phyloP scores from a whole-genome alignment of 352 stramenopile species.

The Phytophthora citrophthora region DNA sequence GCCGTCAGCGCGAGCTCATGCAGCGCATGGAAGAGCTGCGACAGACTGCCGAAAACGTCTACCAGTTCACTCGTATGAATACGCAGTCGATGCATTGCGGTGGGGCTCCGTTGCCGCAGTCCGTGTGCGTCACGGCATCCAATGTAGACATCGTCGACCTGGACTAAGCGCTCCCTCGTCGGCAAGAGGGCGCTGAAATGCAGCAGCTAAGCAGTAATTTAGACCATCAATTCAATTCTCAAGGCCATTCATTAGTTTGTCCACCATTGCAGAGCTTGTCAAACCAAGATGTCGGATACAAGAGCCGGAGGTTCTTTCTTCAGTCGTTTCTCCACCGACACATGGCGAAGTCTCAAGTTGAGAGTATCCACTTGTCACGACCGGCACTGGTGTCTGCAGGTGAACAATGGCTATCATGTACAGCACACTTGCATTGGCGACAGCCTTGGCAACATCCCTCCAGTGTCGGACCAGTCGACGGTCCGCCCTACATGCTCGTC shows the following conservation, averaged over 20 bases:
- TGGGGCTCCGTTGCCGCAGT: slow-evolving; percentile 9
- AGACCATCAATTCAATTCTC: slow-evolving; percentile 7
- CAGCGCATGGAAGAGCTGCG: slow-evolving; percentile 40
- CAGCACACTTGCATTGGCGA: neutral
- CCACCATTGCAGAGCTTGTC: slow-evolving; percentile 5
- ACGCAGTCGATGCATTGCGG: slow-evolving; percentile 35
- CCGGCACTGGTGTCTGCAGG: neutral
- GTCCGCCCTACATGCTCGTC: slow-evolving; percentile 6
- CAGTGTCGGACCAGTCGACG: slow-evolving; percentile 5
- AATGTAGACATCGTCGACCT: slow-evolving; percentile 16
- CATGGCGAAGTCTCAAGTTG: slow-evolving; percentile 8
- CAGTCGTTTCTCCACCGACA: slow-evolving; percentile 5
- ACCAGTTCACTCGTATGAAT: slow-evolving; percentile 33
- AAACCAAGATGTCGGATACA: slow-evolving; percentile 9
- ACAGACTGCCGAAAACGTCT: slow-evolving; percentile 39
- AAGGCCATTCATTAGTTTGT: slow-evolving; percentile 3
- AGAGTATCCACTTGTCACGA: slow-evolving; percentile 1
- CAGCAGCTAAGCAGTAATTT: slow-evolving; percentile 3
- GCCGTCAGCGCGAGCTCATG: slow-evolving; percentile 27
- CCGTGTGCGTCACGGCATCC: slow-evolving; percentile 12
- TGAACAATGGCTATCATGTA: too few species aligned
- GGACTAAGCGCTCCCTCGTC: slow-evolving; percentile 7
- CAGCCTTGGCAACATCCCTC: neutral
- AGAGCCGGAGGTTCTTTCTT: slow-evolving; percentile 8
- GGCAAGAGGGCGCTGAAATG: neutral